Percentiles rank a stretch among this genome's conserved stretches.
Evolutionary conservation across 306 rosid genomes (phyloP).

Genomic region (Trifolium pratense): DNA sequence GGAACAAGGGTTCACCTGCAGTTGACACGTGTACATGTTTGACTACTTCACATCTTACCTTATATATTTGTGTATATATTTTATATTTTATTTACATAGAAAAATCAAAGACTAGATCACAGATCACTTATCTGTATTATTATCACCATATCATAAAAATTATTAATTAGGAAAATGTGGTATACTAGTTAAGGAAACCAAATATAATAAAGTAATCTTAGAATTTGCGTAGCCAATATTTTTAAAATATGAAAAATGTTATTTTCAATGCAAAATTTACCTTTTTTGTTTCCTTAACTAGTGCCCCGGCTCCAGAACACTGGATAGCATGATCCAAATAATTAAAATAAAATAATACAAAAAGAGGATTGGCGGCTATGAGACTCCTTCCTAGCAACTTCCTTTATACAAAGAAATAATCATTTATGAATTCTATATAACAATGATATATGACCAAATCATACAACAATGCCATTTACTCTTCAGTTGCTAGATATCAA

Average conservation of each 20-base stretch:
- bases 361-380: conserved; percentile 41
- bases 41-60: background rate
- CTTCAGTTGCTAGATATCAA: conserved; percentile 1
- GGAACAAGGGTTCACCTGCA: conserved; percentile 26
- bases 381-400: conserved; percentile 42
- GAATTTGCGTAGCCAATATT: too few species aligned
- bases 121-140: background rate
- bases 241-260: too few species aligned
- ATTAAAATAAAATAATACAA: too few species aligned
- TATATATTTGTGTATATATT: background rate
- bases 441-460: background rate
- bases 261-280: too few species aligned
- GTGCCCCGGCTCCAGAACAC: too few species aligned
- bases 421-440: conserved; percentile 17
- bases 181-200: too few species aligned
- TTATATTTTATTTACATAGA: background rate
- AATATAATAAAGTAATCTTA: too few species aligned
- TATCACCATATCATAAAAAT: background rate
- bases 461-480: conserved; percentile 6
- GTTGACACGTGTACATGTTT: too few species aligned
- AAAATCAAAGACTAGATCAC: conserved; percentile 2
- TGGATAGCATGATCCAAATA: too few species aligned
- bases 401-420: conserved; percentile 17
- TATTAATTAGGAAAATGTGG: too few species aligned
- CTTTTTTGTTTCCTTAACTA: too few species aligned